A percentile compares a stretch with the other conserved stretches of the same genome.
phyloP scores from a whole-genome alignment of 495 filamentous ascomycete genomes.

The Neurospora sp. region DNA sequence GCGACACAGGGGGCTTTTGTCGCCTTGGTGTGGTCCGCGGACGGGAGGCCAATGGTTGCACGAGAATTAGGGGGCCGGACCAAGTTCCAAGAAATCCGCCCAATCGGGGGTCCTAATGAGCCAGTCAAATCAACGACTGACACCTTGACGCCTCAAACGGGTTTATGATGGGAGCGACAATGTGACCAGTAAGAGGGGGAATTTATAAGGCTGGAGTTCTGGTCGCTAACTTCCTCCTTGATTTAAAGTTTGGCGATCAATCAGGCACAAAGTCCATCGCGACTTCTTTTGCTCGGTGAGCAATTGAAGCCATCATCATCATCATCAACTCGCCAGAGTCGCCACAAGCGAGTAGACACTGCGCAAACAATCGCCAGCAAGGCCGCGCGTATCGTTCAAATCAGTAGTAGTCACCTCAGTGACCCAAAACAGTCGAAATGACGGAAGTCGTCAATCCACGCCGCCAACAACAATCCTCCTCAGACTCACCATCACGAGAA shows the following conservation, averaged over 20 bases:
- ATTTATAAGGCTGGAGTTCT: background rate
- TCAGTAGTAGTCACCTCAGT: background rate
- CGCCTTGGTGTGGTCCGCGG: background rate
- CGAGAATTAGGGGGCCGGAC: background rate
- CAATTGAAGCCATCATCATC: background rate
- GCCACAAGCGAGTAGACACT: background rate
- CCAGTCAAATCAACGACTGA: background rate
- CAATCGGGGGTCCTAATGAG: background rate
- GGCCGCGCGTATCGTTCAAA: background rate
- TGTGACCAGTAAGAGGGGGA: background rate
- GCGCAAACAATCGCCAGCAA: background rate
- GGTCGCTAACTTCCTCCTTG: background rate
- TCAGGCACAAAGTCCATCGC: background rate
- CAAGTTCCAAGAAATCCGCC: background rate
- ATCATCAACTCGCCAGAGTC: background rate
- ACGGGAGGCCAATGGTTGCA: background rate
- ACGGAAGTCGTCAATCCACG: slow-evolving; percentile 10
- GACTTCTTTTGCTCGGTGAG: background rate
- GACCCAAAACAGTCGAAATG: slow-evolving; percentile 9
- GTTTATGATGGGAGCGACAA: no score
- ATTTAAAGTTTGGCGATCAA: background rate
- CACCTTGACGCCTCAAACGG: background rate
- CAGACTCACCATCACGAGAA: background rate
- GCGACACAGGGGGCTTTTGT: background rate
- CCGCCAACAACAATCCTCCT: background rate